These are phyloP conservation scores for Coprinellus aureogranulatus DNA, from an alignment of 768 basidiomycete genomes.

Conservation along the genomic window DNA sequence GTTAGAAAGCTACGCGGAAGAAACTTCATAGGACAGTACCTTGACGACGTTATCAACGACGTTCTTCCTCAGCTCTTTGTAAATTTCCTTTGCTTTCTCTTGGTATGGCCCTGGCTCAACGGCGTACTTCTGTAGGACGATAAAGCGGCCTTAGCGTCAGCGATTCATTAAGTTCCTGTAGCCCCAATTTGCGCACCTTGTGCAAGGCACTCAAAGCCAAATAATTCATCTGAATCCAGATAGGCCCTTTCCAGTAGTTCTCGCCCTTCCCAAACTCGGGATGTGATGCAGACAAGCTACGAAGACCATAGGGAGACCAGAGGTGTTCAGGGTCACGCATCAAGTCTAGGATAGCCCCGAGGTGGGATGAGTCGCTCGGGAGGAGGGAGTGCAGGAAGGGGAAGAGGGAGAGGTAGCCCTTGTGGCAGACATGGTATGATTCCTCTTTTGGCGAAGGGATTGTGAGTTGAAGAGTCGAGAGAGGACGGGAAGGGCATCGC, in stretches of 20 bases:
- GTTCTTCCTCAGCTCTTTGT: conserved; percentile 75
- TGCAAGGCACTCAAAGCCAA: conserved; percentile 76
- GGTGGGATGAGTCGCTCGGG: conserved; percentile 70
- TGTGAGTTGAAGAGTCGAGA: background rate
- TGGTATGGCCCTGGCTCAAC: conserved; percentile 79
- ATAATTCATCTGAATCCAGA: conserved; percentile 99
- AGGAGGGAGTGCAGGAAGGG: conserved; percentile 86
- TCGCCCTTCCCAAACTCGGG: conserved; percentile 90
- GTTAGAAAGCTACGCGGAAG: background rate
- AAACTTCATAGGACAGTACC: conserved; percentile 22
- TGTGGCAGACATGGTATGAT: conserved; percentile 86
- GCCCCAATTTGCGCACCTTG: conserved; percentile 60
- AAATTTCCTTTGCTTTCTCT: conserved; percentile 71
- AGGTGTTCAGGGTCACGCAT: conserved; percentile 78
- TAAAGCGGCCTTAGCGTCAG: too few relatives aligned
- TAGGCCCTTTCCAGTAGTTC: conserved; percentile 96
- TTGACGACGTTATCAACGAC: conserved; percentile 80
- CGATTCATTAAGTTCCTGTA: too few relatives aligned
- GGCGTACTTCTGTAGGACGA: conserved; percentile 69
- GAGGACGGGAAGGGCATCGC: conserved; percentile 9
- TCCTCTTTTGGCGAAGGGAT: conserved; percentile 60
- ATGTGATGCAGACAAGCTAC: conserved; percentile 84
- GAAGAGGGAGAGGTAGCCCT: conserved; percentile 92
- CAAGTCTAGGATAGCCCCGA: conserved; percentile 78
- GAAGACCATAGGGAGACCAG: conserved; percentile 89